phyloP scores from a whole-genome alignment of 306 rosid genomes.

The Gastrolobium bilobum region DNA sequence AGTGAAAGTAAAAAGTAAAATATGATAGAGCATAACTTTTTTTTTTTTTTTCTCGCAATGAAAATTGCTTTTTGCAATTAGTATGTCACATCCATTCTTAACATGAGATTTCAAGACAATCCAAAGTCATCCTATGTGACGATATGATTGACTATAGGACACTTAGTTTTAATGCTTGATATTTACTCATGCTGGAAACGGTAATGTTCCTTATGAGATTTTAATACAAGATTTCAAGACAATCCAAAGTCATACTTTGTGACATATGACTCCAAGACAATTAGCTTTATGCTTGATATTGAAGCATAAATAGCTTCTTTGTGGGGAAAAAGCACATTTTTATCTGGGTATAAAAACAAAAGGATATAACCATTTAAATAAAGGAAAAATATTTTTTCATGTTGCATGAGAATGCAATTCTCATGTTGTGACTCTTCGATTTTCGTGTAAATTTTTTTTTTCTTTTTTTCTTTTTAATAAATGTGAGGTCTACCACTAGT shows the following conservation, averaged over 20 bases:
- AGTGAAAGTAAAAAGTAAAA: conserved; percentile 22
- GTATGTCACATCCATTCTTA: background rate
- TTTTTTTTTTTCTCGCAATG: background rate
- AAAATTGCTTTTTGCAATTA: background rate
- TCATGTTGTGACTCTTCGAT: no score
- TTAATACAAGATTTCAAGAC: no score
- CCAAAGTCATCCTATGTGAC: conserved; percentile 1
- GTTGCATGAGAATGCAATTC: no score
- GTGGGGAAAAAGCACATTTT: background rate
- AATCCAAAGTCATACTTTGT: no score
- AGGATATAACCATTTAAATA: background rate
- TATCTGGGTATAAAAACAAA: background rate
- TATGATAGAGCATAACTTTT: background rate
- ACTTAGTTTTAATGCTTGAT: background rate
- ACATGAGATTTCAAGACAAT: conserved; percentile 9
- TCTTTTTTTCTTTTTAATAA: no score
- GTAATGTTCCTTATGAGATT: background rate
- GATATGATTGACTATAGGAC: background rate
- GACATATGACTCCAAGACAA: background rate
- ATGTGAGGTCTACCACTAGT: no score
- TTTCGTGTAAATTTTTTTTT: no score
- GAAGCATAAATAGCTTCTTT: conserved; percentile 13
- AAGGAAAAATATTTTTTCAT: no score
- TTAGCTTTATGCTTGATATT: background rate
- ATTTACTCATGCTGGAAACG: background rate